These are phyloP conservation scores for Arabis alpina DNA, from an alignment of 345 rosid genomes.

Conservation along the genomic window DNA sequence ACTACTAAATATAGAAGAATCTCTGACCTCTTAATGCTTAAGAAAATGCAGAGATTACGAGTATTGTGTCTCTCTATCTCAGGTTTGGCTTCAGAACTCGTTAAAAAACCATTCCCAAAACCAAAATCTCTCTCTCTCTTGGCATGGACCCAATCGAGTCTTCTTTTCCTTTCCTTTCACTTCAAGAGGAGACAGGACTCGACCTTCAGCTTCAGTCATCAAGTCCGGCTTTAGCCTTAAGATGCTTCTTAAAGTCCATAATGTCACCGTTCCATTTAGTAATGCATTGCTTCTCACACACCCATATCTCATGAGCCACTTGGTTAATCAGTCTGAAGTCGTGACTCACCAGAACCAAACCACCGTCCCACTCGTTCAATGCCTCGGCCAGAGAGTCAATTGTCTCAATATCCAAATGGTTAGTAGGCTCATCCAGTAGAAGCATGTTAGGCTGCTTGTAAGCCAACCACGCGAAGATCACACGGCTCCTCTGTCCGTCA, in stretches of 20 bases:
- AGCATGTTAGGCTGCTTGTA: conserved; percentile 93
- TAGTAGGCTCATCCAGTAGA: conserved; percentile 93
- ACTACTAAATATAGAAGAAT: conserved; percentile 28
- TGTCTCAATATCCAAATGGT: conserved; percentile 97
- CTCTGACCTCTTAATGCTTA: conserved; percentile 32
- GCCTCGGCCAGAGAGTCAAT: conserved; percentile 92
- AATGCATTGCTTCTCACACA: conserved; percentile 71
- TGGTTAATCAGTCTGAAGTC: conserved; percentile 92
- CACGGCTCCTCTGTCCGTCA: conserved; percentile 96
- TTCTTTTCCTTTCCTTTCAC: not conserved
- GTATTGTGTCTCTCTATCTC: conserved; percentile 24
- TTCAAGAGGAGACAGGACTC: conserved; percentile 21
- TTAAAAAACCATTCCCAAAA: conserved; percentile 32
- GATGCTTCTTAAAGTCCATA: conserved; percentile 83
- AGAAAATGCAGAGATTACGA: conserved; percentile 35
- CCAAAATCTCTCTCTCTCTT: conserved; percentile 28
- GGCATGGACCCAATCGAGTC: conserved; percentile 22
- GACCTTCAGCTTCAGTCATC: conserved; percentile 29
- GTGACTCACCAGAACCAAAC: conserved; percentile 85
- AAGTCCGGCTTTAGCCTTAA: conserved; percentile 75
- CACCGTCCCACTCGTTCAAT: conserved; percentile 87
- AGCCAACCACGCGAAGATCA: conserved; percentile 96
- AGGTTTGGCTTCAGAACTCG: conserved; percentile 35
- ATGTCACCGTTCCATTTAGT: conserved; percentile 85
- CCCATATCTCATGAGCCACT: conserved; percentile 91